Conservation (phyloP, 2,329 filamentous ascomycete species). For the Blumeria graminis region DNA sequence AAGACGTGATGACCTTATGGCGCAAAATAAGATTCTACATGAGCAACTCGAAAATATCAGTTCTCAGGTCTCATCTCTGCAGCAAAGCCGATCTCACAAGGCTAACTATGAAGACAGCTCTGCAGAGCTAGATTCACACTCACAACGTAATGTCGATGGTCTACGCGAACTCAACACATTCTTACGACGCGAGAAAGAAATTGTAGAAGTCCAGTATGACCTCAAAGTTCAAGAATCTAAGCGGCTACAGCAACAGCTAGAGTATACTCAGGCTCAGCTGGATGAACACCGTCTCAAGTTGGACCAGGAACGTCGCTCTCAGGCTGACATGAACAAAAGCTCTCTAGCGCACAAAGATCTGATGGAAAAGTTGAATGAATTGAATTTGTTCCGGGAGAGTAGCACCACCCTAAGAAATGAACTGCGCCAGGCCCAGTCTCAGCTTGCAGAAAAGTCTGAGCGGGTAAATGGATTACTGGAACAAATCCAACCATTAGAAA, state of each 20-base stretch:
- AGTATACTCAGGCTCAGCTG: slow-evolving; percentile 66
- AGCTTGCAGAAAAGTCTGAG: slow-evolving; percentile 48
- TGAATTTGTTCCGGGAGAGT: slow-evolving; percentile 90
- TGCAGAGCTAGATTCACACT: slow-evolving; percentile 18
- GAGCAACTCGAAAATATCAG: slow-evolving; percentile 69
- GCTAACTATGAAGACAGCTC: slow-evolving; percentile 27
- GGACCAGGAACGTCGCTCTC: slow-evolving; percentile 61
- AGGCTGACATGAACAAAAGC: slow-evolving; percentile 47
- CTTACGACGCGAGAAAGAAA: slow-evolving; percentile 86
- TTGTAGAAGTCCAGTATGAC: slow-evolving; percentile 88
- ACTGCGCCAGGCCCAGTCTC: slow-evolving; percentile 51
- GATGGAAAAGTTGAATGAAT: slow-evolving; percentile 82
- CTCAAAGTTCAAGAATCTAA: slow-evolving; percentile 72
- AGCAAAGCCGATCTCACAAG: slow-evolving; percentile 42
- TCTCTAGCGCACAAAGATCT: slow-evolving; percentile 69
- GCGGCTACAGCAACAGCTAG: slow-evolving; percentile 69
- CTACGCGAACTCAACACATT: slow-evolving; percentile 81
- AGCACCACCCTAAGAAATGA: slow-evolving; percentile 78
- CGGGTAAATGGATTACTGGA: slow-evolving; percentile 51
- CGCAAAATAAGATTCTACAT: slow-evolving; percentile 78
- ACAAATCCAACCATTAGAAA: slow-evolving; percentile 61
- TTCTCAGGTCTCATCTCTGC: slow-evolving; percentile 53
- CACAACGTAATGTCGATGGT: slow-evolving; percentile 41
- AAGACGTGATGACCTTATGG: slow-evolving; percentile 59
- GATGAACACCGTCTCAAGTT: slow-evolving; percentile 77